A percentile compares a stretch with the other conserved stretches of the same genome.
Conservation (phyloP, 202 grass and related monocot species). For the Panicum hallii region DNA sequence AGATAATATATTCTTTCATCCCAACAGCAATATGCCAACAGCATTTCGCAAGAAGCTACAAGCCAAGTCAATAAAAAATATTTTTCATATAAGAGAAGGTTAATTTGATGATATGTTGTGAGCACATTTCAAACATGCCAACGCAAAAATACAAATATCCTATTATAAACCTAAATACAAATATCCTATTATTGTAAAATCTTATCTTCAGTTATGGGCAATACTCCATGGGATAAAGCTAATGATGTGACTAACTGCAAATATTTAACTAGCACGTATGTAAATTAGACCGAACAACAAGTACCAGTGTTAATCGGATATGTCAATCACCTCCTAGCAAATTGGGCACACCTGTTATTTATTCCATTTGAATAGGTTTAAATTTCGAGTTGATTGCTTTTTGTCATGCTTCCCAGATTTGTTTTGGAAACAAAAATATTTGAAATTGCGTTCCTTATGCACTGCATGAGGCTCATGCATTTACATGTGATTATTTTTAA, state of each 20-base stretch:
- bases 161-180: background rate
- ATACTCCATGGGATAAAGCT: background rate
- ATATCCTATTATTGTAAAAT: background rate
- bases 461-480: background rate
- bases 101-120: background rate
- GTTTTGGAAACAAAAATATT: constrained; percentile 22
- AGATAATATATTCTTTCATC: constrained; percentile 12
- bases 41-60: background rate
- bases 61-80: background rate
- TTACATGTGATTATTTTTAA: background rate
- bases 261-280: background rate
- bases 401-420: constrained; percentile 18
- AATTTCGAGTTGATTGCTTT: background rate
- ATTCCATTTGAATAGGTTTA: constrained; percentile 8
- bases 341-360: background rate
- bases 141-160: background rate
- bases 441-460: constrained; percentile 21
- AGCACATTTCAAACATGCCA: background rate
- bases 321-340: background rate
- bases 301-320: background rate
- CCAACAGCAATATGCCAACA: background rate
- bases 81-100: background rate
- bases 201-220: background rate
- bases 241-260: constrained; percentile 6
- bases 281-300: constrained; percentile 3